Evolutionary conservation across 148 eudicot species (phyloP).

Genomic region (Rhododendron mucronatum): DNA sequence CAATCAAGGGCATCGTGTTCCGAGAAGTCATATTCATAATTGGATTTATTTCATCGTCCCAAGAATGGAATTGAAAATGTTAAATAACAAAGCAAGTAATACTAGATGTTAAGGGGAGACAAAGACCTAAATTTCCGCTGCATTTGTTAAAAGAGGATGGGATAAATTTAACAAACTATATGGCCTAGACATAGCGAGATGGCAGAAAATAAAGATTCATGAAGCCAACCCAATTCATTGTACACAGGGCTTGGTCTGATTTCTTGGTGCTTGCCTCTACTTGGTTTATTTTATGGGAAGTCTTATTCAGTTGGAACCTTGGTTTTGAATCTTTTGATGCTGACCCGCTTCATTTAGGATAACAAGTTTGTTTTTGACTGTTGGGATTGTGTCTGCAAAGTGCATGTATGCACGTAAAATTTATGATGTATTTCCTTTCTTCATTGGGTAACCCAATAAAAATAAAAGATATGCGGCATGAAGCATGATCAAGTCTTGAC

Average conservation of each 20-base stretch:
- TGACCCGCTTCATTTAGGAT: neutral
- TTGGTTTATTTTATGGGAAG: constrained; percentile 1
- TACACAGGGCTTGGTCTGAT: neutral
- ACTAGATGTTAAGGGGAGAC: neutral
- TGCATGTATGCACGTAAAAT: neutral
- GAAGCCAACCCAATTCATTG: neutral
- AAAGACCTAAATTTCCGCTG: neutral
- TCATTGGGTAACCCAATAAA: neutral
- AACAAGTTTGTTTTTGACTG: neutral
- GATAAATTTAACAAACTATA: neutral
- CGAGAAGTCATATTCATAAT: neutral
- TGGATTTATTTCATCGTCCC: neutral
- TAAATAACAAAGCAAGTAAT: neutral
- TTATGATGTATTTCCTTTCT: neutral
- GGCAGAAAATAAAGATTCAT: neutral
- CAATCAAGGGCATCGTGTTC: neutral
- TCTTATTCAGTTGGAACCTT: neutral
- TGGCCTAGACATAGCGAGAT: neutral
- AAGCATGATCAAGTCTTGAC: neutral
- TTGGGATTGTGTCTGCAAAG: neutral
- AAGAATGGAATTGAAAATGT: neutral
- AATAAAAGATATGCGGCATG: neutral
- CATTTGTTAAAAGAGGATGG: neutral
- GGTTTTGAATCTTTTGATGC: neutral
- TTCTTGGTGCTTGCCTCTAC: neutral